phyloP scores from a whole-genome alignment of 2,329 filamentous ascomycete species.

The Ciborinia camelliae region DNA sequence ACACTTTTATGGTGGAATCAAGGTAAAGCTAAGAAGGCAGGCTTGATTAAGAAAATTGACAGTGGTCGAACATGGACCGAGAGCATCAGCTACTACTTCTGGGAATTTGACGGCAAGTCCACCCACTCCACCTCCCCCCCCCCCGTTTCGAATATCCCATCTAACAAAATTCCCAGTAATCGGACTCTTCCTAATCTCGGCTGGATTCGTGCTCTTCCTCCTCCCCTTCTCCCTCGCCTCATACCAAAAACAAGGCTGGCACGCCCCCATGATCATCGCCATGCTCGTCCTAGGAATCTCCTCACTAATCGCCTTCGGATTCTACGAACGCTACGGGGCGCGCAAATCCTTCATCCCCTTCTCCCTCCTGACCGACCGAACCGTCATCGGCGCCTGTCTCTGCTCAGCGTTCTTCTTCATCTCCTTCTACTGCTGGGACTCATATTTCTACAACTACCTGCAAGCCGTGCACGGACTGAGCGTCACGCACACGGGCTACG shows the following conservation, averaged over 20 bases:
- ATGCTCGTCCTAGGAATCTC: slow-evolving; percentile 57
- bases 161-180: slow-evolving; percentile 39
- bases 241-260: slow-evolving; percentile 30
- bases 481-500: slow-evolving; percentile 49
- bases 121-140: neutral
- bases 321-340: slow-evolving; percentile 57
- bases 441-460: slow-evolving; percentile 53
- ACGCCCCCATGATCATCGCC: slow-evolving; percentile 42
- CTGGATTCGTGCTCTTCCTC: slow-evolving; percentile 62
- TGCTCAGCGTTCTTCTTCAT: slow-evolving; percentile 45
- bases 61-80: slow-evolving; percentile 47
- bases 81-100: slow-evolving; percentile 51
- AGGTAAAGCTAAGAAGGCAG: slow-evolving; percentile 53
- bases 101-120: slow-evolving; percentile 55
- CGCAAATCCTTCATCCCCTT: slow-evolving; percentile 56
- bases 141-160: too few relatives aligned
- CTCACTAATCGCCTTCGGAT: slow-evolving; percentile 51
- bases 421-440: slow-evolving; percentile 51
- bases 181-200: slow-evolving; percentile 58
- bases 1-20: slow-evolving; percentile 50
- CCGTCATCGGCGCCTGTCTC: slow-evolving; percentile 47
- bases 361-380: slow-evolving; percentile 48
- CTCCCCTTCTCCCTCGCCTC: slow-evolving; percentile 61
- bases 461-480: slow-evolving; percentile 51
- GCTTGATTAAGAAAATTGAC: slow-evolving; percentile 44